These are phyloP conservation scores for Colletotrichum magnum DNA, from an alignment of 2,329 filamentous ascomycete species.

Conservation along the genomic window DNA sequence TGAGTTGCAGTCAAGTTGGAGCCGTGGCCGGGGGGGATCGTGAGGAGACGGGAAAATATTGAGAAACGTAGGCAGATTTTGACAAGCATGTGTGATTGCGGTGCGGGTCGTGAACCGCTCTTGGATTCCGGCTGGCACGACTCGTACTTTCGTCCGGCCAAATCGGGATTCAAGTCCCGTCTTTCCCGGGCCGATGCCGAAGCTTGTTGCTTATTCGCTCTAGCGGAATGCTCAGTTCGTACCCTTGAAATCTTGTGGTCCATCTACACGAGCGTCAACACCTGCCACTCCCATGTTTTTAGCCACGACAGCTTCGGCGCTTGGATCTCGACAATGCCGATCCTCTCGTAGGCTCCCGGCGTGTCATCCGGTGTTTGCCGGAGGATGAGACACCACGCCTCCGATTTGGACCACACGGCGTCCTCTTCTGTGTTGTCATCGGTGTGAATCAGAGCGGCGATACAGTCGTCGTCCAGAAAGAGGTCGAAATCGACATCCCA, in stretches of 20 bases:
- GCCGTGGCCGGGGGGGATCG: neutral
- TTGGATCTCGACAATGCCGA: neutral
- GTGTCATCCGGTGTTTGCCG: neutral
- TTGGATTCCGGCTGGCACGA: neutral
- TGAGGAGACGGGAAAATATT: neutral
- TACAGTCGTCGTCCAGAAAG: neutral
- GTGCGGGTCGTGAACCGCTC: neutral
- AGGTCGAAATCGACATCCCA: neutral
- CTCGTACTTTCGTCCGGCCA: slow-evolving; percentile 6
- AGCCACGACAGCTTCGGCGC: neutral
- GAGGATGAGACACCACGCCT: neutral
- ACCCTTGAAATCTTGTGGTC: neutral
- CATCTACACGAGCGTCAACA: slow-evolving; percentile 1
- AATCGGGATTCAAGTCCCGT: neutral
- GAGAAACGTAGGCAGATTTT: slow-evolving; percentile 5
- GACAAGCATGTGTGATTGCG: neutral
- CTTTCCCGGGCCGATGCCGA: neutral
- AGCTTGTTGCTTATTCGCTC: neutral
- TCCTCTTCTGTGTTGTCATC: neutral
- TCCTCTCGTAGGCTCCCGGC: neutral
- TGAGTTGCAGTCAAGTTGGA: slow-evolving; percentile 5
- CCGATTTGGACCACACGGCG: neutral
- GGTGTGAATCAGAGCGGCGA: neutral
- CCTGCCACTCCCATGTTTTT: slow-evolving; percentile 2
- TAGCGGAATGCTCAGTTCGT: neutral